phyloP scores from a whole-genome alignment of 768 basidiomycete species.

The Lentinula raphanica region DNA sequence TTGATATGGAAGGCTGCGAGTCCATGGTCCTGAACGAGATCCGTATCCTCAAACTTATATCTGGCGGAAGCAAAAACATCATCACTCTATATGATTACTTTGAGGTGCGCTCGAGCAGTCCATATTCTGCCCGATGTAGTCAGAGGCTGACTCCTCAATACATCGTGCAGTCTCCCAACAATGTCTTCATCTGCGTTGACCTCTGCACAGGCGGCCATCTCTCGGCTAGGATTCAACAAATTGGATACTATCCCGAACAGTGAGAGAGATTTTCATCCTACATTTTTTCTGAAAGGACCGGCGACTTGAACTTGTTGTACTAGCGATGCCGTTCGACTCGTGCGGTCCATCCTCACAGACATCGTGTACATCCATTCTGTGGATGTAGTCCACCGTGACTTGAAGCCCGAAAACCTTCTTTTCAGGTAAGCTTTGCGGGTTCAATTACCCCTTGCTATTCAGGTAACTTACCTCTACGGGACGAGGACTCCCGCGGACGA shows the following conservation, averaged over 20 bases:
- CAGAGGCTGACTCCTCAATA: too few relatives aligned
- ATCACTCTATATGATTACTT: conserved; percentile 74
- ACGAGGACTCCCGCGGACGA: conserved; percentile 29
- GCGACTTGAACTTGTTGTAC: neutral
- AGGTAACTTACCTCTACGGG: conserved; percentile 61
- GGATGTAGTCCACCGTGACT: conserved; percentile 29
- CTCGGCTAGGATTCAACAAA: too few relatives aligned
- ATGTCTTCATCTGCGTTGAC: too few relatives aligned
- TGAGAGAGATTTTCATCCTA: too few relatives aligned
- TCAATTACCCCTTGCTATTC: too few relatives aligned
- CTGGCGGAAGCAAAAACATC: conserved; percentile 64
- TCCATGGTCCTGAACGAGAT: conserved; percentile 80
- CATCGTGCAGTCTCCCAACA: too few relatives aligned
- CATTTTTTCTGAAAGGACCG: too few relatives aligned
- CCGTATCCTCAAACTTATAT: conserved; percentile 64
- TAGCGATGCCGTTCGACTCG: conserved; percentile 65
- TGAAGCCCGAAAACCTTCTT: conserved; percentile 73
- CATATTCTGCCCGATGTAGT: neutral
- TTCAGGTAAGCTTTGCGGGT: conserved; percentile 52
- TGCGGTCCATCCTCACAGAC: conserved; percentile 56
- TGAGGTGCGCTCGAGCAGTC: conserved; percentile 49
- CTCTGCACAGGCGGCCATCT: too few relatives aligned
- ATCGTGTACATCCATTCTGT: conserved; percentile 68
- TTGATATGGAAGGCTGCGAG: conserved; percentile 72
- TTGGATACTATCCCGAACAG: too few relatives aligned